Base-by-base conservation (phyloP, 1,284 basidiomycete species). In the Ceratobasidium papillatum region DNA sequence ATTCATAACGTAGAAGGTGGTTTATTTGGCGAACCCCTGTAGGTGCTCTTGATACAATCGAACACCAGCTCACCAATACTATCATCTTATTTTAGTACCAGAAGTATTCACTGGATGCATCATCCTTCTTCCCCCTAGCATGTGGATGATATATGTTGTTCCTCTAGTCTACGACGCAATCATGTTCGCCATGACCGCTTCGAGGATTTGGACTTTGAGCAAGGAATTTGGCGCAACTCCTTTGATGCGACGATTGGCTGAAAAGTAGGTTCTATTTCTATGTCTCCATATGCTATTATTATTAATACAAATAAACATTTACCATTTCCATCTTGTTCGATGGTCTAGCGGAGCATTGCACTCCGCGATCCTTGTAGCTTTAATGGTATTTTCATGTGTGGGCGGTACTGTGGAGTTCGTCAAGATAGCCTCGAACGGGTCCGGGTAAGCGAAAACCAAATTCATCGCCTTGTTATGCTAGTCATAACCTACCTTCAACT, bases 391-490 rank as follows among this genome's bases (percentile, higher is more conserved):
- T 41, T 8, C 65, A 12, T 54, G 51, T 22, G 43, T 68, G 12
- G 65, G 65, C 19, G 36, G 51, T 22, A 41, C 19, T 38, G 52
- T 68, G 22, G 41, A 43, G 8, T 2, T 30, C 1, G 25, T 68
- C 14, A 68, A 68, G 25, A n/a, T 68, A 5, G 65, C 65, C 14
- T 43, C 65, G 5, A 56, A 27, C 36, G 65, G 65, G 7, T 68
- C 65, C 8, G 65, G 65, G 65, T 68, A 38, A 27, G 65, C 25
- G 17, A 30, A 12, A 14, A 17, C 17, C 19, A n/a, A n/a, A n/a
- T 32, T 36, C 7, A 17, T 34, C n/a, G 11, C 30, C 22, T 22
- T 3, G 14, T 19, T 14, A 30, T n/a, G 22, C 19, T 62, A 19
- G 3, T 43, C 9, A 45, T 7, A 22, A 19, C 9, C 38, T 62